Evolutionary conservation across 2,329 filamentous ascomycete species (phyloP).

Genomic region (Scedosporium dehoogii): DNA sequence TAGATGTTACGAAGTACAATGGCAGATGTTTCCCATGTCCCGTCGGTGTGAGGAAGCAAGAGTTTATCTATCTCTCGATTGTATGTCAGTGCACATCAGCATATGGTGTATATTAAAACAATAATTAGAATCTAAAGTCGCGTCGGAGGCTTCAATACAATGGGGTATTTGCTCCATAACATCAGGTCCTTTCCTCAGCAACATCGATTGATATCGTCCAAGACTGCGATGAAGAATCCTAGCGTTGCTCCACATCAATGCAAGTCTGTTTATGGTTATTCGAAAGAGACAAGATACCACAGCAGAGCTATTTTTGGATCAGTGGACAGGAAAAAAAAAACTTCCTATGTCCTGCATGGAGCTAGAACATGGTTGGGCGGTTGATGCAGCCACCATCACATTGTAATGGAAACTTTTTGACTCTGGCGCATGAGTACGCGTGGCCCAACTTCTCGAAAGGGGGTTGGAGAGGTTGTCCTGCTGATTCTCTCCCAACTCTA

Average conservation of each 20-base stretch:
- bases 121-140: not conserved
- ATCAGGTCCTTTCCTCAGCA: not conserved
- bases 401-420: not conserved
- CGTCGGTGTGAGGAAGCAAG: no score
- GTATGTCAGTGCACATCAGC: no score
- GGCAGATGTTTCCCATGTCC: not conserved
- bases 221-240: not conserved
- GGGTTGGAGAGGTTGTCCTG: not conserved
- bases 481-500: no score
- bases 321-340: not conserved
- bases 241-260: no score
- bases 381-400: conserved; percentile 5
- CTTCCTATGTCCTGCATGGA: not conserved
- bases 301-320: conserved; percentile 1
- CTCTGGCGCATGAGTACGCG: not conserved
- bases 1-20: not conserved
- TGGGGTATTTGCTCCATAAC: not conserved
- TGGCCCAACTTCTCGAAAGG: not conserved
- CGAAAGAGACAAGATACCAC: no score
- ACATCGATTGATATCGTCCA: not conserved
- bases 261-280: no score
- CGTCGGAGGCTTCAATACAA: not conserved
- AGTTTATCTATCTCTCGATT: no score
- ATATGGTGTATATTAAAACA: no score
- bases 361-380: not conserved